Evolutionary conservation across 179 eudicot genomes (phyloP), one percentile per base, ranked within the genome.

Genomic region (Beta macrorhiza): DNA sequence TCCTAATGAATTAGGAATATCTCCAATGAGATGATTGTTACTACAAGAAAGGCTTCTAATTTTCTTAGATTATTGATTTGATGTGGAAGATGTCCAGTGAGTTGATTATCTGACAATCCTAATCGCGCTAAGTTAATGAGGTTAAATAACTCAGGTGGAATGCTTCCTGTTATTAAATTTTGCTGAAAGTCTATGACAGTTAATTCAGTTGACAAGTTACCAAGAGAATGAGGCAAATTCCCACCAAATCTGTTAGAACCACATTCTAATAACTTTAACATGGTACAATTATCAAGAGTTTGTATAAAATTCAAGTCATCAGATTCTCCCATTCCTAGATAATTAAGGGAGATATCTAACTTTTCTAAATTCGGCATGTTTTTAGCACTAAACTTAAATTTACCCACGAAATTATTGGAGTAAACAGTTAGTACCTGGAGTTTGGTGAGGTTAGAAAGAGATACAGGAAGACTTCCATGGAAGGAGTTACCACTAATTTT

Each of bases 281-380:
- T 61, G 44, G 55, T 80, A 61, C 83, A 80, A 32, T 80, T 82
- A 25, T 5, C 16, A 10, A 82, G 44, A 47, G 67, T 69, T 17
- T 45, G 68, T 73, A 85, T 15, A 56, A 85, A 85, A 51, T 44
- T 49, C 20, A 85, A 29, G 25, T 85, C 84, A 75, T 77, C 82
- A n/a, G 56, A 25, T 22, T 82, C 53, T 45, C 72, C 73, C 55
- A 45, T 70, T 3, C 74, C 74, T 5, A 77, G 29, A 0, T 19
- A 9, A 25, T n/a, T 44, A 7, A 71, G 25, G 14, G 5, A n/a
- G 57, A 72, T 51, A 12, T 47, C 75, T 15, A 56, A 32, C 32
- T 0, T 0, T 5, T 2, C 4, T 9, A 84, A 20, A 29, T 69
- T 13, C 0, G 57, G 75, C 45, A 83, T 57, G 20, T 77, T 56